Evolutionary conservation across 2,329 filamentous ascomycete species (phyloP), one percentile per base, ranked within the genome.

Genomic region (Aspergillus japonicus): DNA sequence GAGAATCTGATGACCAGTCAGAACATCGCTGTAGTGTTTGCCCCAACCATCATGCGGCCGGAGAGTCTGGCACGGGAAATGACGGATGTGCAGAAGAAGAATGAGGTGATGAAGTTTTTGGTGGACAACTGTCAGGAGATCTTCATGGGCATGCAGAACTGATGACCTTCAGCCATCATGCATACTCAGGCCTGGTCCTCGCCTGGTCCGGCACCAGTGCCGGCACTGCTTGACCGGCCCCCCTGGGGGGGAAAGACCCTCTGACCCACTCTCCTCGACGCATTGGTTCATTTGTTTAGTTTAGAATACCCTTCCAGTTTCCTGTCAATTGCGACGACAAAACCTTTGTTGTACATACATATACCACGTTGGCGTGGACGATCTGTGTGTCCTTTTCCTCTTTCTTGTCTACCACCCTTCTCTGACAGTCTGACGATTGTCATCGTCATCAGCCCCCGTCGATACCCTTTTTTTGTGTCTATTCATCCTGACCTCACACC

Each of bases 1-100:
- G 90, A 96, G 73, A 98, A 98, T 72, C 77, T 97, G 75, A 99
- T 99, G 95, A 96, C 92, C 24, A 91, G 94, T 58, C 91, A 96
- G 78, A 99, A 99, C 73, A 80, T 98, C 62, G 92, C 95, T 3
- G 95, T 99, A 47, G 95, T 99, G 42, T 99, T 99, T 73, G 95
- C 95, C 8, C 95, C 95, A 7, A 99, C 95, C 1, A 96, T 99
- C 68, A 96, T 99, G 91, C 87, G 94, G 67, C 92, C 96, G 58
- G 84, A 88, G 72, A 94, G 89, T 70, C 85, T 98, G 62, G 92
- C 96, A 75, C 88, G 92, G 62, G 95, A 99, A 76, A 96, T 99
- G 87, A 94, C 89, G 31, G 95, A 99, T 73, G 96, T 96, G 83
- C 90, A 95, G 73, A 85, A 89, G 68, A 97, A 98, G 83, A 96